Evolutionary conservation across 768 basidiomycete genomes (phyloP), one percentile per base, ranked within the genome.

Genomic region (Pholiota microspora): DNA sequence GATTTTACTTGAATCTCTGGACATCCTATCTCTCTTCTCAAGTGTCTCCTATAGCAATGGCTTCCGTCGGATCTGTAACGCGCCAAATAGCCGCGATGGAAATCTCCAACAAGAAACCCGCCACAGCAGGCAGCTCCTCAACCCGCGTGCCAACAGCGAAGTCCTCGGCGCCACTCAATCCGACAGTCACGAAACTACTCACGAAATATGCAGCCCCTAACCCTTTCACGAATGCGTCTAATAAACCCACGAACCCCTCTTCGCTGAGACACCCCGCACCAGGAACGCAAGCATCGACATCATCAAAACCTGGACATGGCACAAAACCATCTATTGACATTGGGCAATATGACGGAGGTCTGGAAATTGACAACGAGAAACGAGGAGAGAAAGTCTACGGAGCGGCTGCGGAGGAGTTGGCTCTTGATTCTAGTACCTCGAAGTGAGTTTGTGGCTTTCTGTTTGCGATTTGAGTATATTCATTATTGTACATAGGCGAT

Each of bases 281-380:
- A 35, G 48, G 42, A 44, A 55, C 53, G 28, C 53, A 54, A 13
- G 35, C 57, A 45, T 56, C 66, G 10, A 45, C 61, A 44, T 53
- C 61, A 9, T 23, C 59, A 25, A 62, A 57, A 29, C 61, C 55
- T 6, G 58, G 55, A 35, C 67, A 63, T 23, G 61, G 59, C 16
- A 64, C 71, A 23, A 73, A 73, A 40, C 56, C 69, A 5, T 56
- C 68, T 8, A 69, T 92, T 35, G 92, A 93, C 63, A 92, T 97
- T 29, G 95, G 96, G 25, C 80, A 75, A 44, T 99, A 99, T 68
- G 96, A 99, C 59, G 95, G 94, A n/a, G 94, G 95, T 2, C 81
- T 98, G n/a, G 95, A 97, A 71, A 73, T 83, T 29, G 96, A 97
- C 59, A 86, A 90, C 48, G 88, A 88, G 65, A 89, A 85, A 59